Percentiles rank a stretch among this genome's conserved stretches.
Evolutionary conservation across 352 stramenopile species (phyloP).

Genomic region (Phytophthora ohioensis): DNA sequence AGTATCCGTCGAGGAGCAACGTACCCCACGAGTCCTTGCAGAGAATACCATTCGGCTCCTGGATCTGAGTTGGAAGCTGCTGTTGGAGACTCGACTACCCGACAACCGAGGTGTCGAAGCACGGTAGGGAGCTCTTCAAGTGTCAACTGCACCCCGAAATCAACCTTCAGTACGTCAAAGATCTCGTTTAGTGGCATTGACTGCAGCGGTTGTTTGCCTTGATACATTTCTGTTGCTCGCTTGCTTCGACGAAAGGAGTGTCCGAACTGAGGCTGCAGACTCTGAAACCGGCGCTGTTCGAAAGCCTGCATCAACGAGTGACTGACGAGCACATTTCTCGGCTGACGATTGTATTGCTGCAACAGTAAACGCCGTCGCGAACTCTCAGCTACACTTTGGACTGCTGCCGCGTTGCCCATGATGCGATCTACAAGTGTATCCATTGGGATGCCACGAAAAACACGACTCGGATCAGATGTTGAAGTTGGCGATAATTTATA

Average conservation of each 20-base stretch:
- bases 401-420: conserved; percentile 50
- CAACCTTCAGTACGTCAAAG: conserved; percentile 38
- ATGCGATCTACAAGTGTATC: conserved; percentile 18
- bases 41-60: conserved; percentile 32
- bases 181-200: conserved; percentile 38
- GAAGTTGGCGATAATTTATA: conserved; percentile 24
- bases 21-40: conserved; percentile 37
- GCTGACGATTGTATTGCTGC: conserved; percentile 44
- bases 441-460: conserved; percentile 4
- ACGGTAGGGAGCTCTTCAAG: conserved; percentile 40
- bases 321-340: conserved; percentile 35
- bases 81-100: conserved; percentile 19
- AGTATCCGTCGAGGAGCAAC: conserved; percentile 37
- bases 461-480: conserved; percentile 13
- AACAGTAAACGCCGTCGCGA: conserved; percentile 45
- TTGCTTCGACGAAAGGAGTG: conserved; percentile 1
- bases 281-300: conserved; percentile 30
- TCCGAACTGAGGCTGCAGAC: conserved; percentile 15
- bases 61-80: neutral
- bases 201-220: conserved; percentile 10
- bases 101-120: conserved; percentile 42
- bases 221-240: neutral
- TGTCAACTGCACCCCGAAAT: conserved; percentile 42
- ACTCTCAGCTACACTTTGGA: conserved; percentile 44
- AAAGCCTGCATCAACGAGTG: conserved; percentile 40